Percentiles rank a stretch among this genome's conserved stretches.
These are phyloP conservation scores for Penicillium sp. DNA, from an alignment of 2,329 filamentous ascomycete genomes.

Conservation along the genomic window DNA sequence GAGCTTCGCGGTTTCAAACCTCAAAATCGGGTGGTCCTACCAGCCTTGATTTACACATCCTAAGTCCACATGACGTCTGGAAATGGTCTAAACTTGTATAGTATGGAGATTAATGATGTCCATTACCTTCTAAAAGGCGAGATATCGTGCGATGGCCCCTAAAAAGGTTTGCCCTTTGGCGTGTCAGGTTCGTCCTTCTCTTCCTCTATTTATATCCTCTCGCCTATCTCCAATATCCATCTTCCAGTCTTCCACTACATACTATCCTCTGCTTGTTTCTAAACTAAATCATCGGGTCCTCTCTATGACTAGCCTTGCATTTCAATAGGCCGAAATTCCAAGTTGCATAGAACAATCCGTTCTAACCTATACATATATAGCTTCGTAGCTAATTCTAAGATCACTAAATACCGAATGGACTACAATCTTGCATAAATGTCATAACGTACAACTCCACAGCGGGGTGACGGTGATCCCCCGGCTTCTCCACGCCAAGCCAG, in stretches of 20 bases:
- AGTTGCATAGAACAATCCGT: neutral
- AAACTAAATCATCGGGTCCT: neutral
- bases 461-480: slow-evolving; percentile 3
- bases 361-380: neutral
- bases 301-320: neutral
- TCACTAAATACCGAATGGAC: neutral
- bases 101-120: neutral
- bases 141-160: neutral
- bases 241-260: neutral
- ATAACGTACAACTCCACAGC: neutral
- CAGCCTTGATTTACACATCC: neutral
- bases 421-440: neutral
- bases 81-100: neutral
- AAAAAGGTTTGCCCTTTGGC: neutral
- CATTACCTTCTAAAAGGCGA: neutral
- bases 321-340: neutral
- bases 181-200: neutral
- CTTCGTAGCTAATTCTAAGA: neutral
- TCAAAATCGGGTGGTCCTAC: neutral
- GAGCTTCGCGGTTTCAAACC: neutral
- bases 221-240: neutral
- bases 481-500: slow-evolving; percentile 1
- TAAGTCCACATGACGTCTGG: neutral
- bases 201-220: too few relatives aligned
- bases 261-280: neutral